These are phyloP conservation scores for Candida piceae DNA, from an alignment of 805 yeast species.

Conservation along the genomic window DNA sequence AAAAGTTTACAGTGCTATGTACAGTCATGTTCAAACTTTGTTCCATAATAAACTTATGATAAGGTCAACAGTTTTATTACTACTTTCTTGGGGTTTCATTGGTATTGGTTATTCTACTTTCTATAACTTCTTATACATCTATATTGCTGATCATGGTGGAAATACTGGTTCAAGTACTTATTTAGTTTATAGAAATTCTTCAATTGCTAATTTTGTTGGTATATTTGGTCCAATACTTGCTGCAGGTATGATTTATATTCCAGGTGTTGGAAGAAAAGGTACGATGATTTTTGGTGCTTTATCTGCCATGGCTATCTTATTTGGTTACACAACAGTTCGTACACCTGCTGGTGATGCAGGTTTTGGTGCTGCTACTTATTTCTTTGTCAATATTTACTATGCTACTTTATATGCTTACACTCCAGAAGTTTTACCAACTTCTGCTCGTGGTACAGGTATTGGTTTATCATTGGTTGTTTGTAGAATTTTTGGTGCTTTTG, in stretches of 20 bases:
- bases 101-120: slow-evolving; percentile 57
- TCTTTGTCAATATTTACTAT: slow-evolving; percentile 45
- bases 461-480: slow-evolving; percentile 53
- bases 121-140: slow-evolving; percentile 49
- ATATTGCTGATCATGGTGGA: slow-evolving; percentile 47
- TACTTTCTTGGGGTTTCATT: slow-evolving; percentile 50
- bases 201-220: slow-evolving; percentile 42
- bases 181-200: slow-evolving; percentile 43
- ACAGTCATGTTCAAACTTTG: slow-evolving; percentile 39
- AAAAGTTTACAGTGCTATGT: slow-evolving; percentile 26
- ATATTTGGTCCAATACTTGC: slow-evolving; percentile 52
- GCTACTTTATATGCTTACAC: slow-evolving; percentile 62
- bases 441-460: slow-evolving; percentile 53
- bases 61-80: slow-evolving; percentile 39
- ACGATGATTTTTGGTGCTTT: slow-evolving; percentile 48
- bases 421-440: slow-evolving; percentile 56
- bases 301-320: slow-evolving; percentile 51
- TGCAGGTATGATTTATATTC: slow-evolving; percentile 31
- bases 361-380: slow-evolving; percentile 43
- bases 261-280: slow-evolving; percentile 50
- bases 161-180: slow-evolving; percentile 35
- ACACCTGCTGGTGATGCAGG: slow-evolving; percentile 51
- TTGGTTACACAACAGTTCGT: slow-evolving; percentile 59
- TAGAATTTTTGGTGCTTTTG: slow-evolving; percentile 50
- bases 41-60: slow-evolving; percentile 43